Evolutionary conservation across 345 rosid genomes (phyloP), one percentile per base, ranked within the genome.

Genomic region (Salix koriyanagi): DNA sequence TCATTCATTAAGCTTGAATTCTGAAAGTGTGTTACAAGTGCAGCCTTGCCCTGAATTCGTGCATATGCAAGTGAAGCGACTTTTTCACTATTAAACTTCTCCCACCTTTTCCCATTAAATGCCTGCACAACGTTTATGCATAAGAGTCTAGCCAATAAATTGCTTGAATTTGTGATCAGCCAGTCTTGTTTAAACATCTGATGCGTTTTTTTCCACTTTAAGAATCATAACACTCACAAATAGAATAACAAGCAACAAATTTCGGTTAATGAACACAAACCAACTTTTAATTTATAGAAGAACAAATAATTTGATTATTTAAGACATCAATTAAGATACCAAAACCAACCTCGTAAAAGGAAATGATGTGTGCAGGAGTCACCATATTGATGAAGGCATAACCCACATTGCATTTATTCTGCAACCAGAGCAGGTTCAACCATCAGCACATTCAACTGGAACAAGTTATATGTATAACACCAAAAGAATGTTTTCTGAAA

Each of bases 361-460:
- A 25, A 71, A 77, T 65, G 46, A 77, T 77, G 75, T 62, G 75
- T 5, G 80, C 64, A 15, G 80, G 80, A 71, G 80, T 71, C 64
- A 77, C 69, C 80, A 77, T 77, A 71, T 77, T 77, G 65, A 77
- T 77, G 67, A 77, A 77, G 25, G 80, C 80, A 70, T 77, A 77
- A 4, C 80, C 80, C 54, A 77, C 75, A 26, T 77, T 77, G 70
- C 80, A 77, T 70, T 71, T 77, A 62, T 77, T 77, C 80, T 77
- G 75, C 65, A 71, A 21, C 77, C 66, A 26, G 26, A 68, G 15
- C 58, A 14, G 42, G 18, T 72, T 72, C 30, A 73, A 62, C 28
- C 7, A 73, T 75, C 44, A 75, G 34, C 26, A 34, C 36, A 8
- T 11, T 75, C 25, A 67, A 6, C 34, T 0, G 0, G 23, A 32